Evolutionary conservation across 148 eudicot species (phyloP), one percentile per base, ranked within the genome.

Genomic region (Cornus suecica): DNA sequence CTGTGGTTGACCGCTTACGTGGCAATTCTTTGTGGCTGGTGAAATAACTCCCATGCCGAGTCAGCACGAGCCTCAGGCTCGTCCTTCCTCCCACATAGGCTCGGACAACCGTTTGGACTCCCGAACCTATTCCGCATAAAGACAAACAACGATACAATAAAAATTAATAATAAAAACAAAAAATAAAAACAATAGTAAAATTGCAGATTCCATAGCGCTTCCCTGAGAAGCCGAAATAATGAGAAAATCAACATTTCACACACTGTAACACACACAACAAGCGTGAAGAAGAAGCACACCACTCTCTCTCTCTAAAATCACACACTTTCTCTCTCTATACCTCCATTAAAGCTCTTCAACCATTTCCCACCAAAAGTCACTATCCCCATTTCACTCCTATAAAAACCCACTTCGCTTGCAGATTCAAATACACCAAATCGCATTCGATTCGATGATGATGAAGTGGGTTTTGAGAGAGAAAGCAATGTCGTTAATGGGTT

Each of bases 21-120:
- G 58, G 58, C 58, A 52, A 52, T 22, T 20, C 58, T 14, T 8
- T 20, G 1, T 8, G 22, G 58, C 16, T 20, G n/a, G 58, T 52
- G 58, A 52, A 14, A 52, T 52, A 1, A 14, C 18, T 8, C 5
- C 4, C 58, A 52, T 52, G 58, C 71, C 76, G 20, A 82, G 24
- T 77, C 86, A 67, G 42, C 10, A 81, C 85, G 71, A 84, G 45
- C 81, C 89, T 76, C n/a, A 74, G 27, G 27, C 41, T 61, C 69
- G 58, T 2, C 26, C n/a, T 54, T 6, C 84, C 88, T 54, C 2
- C 84, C 88, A 88, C 83, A 76, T 81, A 90, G 97, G 88, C 79
- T 85, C 86, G 95, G 90, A 90, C 92, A 89, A 76, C 58, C 95
- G 91, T 93, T 93, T 83, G 80, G 77, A 74, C 81, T 56, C 74